phyloP scores from a whole-genome alignment of 192 early-diverging fungal species.

The Mortierella antarctica region DNA sequence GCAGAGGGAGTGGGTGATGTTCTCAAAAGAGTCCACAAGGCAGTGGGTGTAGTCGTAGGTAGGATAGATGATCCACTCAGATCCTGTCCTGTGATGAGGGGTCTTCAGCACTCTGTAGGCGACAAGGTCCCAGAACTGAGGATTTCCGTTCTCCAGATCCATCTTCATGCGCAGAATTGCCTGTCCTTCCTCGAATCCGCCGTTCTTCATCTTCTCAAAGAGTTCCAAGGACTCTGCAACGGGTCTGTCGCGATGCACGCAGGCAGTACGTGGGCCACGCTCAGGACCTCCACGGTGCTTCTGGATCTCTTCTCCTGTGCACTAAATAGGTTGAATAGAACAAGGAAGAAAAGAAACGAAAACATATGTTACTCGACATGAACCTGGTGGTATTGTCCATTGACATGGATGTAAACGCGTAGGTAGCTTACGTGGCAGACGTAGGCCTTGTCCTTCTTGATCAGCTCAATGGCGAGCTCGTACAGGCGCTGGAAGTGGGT shows the following conservation, averaged over 20 bases:
- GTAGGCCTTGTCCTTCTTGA: slow-evolving; percentile 90
- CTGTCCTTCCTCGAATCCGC: slow-evolving; percentile 91
- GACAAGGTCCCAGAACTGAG: slow-evolving; percentile 99
- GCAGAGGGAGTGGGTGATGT: slow-evolving; percentile 99
- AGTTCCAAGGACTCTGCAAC: slow-evolving; percentile 91
- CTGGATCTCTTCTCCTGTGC: slow-evolving; percentile 94
- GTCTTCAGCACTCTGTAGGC: slow-evolving; percentile 96
- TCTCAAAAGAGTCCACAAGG: slow-evolving; percentile 98
- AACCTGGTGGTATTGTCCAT: no score
- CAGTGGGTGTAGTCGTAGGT: slow-evolving; percentile 99
- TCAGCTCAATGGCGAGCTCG: slow-evolving; percentile 94
- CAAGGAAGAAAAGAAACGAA: neutral
- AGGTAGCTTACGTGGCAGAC: slow-evolving; percentile 46
- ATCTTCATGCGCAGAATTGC: slow-evolving; percentile 99
- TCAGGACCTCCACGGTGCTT: slow-evolving; percentile 91
- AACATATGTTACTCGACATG: neutral
- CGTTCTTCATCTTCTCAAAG: slow-evolving; percentile 99
- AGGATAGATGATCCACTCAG: slow-evolving; percentile 98
- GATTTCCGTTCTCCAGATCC: slow-evolving; percentile 97
- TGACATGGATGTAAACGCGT: neutral
- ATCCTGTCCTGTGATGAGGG: slow-evolving; percentile 92
- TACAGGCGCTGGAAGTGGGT: slow-evolving; percentile 98
- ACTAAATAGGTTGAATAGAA: slow-evolving; percentile 61
- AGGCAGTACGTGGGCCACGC: slow-evolving; percentile 87
- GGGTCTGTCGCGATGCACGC: slow-evolving; percentile 92